Base-by-base conservation (phyloP, 2,329 filamentous ascomycete species). In the Ascochyta fabae region DNA sequence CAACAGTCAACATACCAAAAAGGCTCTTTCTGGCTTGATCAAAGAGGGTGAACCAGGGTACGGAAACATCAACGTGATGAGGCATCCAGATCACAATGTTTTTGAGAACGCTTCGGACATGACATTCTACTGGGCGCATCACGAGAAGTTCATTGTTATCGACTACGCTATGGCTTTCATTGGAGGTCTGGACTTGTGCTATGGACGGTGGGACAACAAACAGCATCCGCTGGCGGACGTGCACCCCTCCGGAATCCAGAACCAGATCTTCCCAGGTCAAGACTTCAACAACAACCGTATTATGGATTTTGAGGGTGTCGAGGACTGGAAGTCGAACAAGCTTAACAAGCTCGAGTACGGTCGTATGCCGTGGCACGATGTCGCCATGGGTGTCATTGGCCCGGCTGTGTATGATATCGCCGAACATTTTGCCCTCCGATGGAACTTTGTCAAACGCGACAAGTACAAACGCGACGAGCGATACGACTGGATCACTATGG, bases 281-380 rank as follows among this genome's bases (percentile, higher is more conserved):
- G 95, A 99, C 69, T 98, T 96, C 81, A 98, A 98, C 77, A 98
- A 98, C 76, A 97, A 96, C 74, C 87, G 94, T 34, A 88, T 98
- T 65, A 90, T 96, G 88, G 95, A 99, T 69, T 99, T 98, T 73
- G 84, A 97, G 66, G 89, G 88, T 29, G 95, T 98, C 1, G 76
- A 90, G 27, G 89, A 97, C 70, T 98, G 94, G 94, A 92, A 95
- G 75, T 86, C 89, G 45, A 98, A 99, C 64, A 92, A 96, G 73
- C 80, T 98, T 15, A 92, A 88, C 75, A 98, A 98, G 77, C 87
- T 89, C 3, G 91, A 96, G 44, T 96, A 88, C 67, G 93, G 93
- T 7, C 88, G 95, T 27, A 98, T 99, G 95, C 94, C 94, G 0
- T 99, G 95, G 95, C 93, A 98, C 71, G 95, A 99, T 73, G 92